phyloP scores from a whole-genome alignment of 768 basidiomycete genomes.

The Naganishia vaughanmartiniae region DNA sequence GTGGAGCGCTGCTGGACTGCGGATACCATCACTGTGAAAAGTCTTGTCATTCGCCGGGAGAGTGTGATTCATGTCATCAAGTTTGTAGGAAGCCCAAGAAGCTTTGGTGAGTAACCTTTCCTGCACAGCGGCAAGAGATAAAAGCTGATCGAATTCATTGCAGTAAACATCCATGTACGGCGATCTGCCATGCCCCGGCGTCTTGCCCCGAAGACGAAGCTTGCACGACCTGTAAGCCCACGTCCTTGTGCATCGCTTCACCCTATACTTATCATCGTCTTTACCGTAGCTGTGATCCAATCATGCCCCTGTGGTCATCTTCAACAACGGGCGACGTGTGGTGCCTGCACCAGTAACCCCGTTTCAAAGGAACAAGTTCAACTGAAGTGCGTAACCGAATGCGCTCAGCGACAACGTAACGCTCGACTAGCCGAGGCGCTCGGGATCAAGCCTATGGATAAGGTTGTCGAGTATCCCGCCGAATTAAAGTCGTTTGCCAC shows the following conservation, averaged over 20 bases:
- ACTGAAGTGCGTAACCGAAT: conserved; percentile 78
- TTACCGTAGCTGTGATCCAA: conserved; percentile 58
- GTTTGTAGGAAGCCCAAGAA: conserved; percentile 83
- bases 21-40: conserved; percentile 86
- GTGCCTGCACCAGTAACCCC: conserved; percentile 58
- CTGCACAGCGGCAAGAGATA: conserved; percentile 41
- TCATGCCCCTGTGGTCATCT: conserved; percentile 81
- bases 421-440: conserved; percentile 84
- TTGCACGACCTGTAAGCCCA: conserved; percentile 57
- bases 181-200: conserved; percentile 82
- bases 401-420: conserved; percentile 79
- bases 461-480: conserved; percentile 57
- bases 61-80: conserved; percentile 72
- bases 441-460: conserved; percentile 64
- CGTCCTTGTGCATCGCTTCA: conserved; percentile 37
- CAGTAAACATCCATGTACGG: conserved; percentile 68
- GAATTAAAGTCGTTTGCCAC: conserved; percentile 65
- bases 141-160: conserved; percentile 57
- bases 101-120: conserved; percentile 62
- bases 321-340: conserved; percentile 70
- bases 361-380: conserved; percentile 55
- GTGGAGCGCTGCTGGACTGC: conserved; percentile 68
- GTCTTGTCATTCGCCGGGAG: conserved; percentile 70
- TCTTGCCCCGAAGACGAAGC: conserved; percentile 75
- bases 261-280: background rate